These are phyloP conservation scores for Colletotrichum ledebouriae DNA, from an alignment of 2,329 filamentous ascomycete species.

Conservation along the genomic window DNA sequence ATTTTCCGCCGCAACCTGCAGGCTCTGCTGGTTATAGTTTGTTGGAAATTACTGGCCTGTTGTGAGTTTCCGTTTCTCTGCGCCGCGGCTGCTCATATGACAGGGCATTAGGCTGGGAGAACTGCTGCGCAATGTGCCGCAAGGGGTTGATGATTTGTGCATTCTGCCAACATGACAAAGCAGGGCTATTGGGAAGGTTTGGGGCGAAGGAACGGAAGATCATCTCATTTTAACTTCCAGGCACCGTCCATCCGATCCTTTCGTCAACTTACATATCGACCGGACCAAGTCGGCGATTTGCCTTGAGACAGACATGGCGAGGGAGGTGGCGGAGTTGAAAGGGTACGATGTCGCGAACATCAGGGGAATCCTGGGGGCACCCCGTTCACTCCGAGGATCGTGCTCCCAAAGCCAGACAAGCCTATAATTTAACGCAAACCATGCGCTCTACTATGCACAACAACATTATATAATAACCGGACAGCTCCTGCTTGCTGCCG, in stretches of 20 bases:
- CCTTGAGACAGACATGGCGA: conserved; percentile 1
- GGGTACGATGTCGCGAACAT: conserved; percentile 4
- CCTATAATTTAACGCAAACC: no score
- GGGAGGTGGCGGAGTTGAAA: no score
- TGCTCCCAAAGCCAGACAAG: no score
- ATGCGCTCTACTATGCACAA: no score
- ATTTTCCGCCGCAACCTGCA: conserved; percentile 2
- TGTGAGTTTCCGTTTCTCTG: conserved; percentile 10
- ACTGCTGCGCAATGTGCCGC: neutral
- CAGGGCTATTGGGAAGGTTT: conserved; percentile 1
- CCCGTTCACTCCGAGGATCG: conserved; percentile 12
- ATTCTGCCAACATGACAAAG: conserved; percentile 17
- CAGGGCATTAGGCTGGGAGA: no score
- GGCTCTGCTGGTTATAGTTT: conserved; percentile 8
- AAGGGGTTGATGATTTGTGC: conserved; percentile 27
- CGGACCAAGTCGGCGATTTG: neutral
- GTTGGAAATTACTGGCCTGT: neutral
- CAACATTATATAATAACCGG: no score
- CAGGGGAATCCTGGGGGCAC: conserved; percentile 26
- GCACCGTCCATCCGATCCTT: neutral
- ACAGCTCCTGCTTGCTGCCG: no score
- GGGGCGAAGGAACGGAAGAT: conserved; percentile 9
- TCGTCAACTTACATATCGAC: neutral
- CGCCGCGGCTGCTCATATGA: conserved; percentile 29
- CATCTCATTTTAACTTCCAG: neutral